Conservation (phyloP, 2,329 filamentous ascomycete genomes). For the Hypoxylon sp. region DNA sequence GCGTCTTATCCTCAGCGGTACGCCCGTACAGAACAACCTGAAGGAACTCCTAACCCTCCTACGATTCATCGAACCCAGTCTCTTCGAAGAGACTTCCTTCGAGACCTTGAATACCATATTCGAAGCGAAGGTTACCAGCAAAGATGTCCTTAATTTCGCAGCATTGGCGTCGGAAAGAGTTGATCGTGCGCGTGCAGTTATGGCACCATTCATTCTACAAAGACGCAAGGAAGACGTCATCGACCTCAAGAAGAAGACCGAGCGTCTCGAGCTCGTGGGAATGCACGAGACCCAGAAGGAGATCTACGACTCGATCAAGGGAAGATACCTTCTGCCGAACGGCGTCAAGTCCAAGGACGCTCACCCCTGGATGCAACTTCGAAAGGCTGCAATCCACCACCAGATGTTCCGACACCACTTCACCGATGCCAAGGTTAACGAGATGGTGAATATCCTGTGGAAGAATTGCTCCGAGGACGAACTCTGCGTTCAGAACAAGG, state of each 20-base stretch:
- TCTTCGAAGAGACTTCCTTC: conserved; percentile 80
- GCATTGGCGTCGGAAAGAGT: conserved; percentile 91
- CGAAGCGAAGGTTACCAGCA: conserved; percentile 89
- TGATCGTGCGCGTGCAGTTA: conserved; percentile 87
- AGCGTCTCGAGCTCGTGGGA: conserved; percentile 84
- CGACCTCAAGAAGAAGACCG: conserved; percentile 85
- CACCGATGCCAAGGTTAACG: conserved; percentile 78
- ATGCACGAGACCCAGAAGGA: conserved; percentile 80
- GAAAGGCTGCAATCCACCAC: conserved; percentile 93
- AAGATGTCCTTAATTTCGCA: conserved; percentile 83
- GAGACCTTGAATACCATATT: conserved; percentile 90
- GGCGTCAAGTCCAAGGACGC: conserved; percentile 70
- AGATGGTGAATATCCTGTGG: conserved; percentile 84
- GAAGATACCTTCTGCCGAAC: conserved; percentile 74
- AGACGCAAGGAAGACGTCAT: conserved; percentile 94
- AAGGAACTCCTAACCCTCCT: conserved; percentile 91
- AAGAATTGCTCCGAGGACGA: conserved; percentile 73
- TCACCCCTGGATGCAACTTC: conserved; percentile 89
- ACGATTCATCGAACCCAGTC: conserved; percentile 90
- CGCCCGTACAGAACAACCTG: conserved; percentile 94
- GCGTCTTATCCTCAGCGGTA: conserved; percentile 89
- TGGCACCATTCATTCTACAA: conserved; percentile 94
- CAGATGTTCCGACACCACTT: conserved; percentile 89
- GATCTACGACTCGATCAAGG: conserved; percentile 78
- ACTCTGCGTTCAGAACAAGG: conserved; percentile 57